Evolutionary conservation across 2,329 filamentous ascomycete genomes (phyloP).

Genomic region (Colletotrichum sojae): DNA sequence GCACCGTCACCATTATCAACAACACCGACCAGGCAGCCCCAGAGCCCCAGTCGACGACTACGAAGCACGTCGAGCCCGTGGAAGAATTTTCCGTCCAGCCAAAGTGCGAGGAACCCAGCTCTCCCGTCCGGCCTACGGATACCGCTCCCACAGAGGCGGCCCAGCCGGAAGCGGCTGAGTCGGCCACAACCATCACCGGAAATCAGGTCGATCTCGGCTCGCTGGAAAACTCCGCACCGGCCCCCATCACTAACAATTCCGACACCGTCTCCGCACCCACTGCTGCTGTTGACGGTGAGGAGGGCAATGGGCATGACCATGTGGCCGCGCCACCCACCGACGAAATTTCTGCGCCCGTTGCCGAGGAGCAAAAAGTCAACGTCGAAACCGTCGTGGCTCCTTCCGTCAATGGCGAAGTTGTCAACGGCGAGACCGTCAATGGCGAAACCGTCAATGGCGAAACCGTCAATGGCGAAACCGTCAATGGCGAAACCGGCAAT

Average conservation of each 20-base stretch:
- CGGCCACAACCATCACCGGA: slow-evolving; percentile 8
- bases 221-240: slow-evolving; percentile 31
- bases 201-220: slow-evolving; percentile 10
- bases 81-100: slow-evolving; percentile 32
- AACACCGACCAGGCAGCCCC: neutral
- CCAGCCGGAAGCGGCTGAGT: slow-evolving; percentile 34
- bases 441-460: neutral
- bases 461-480: neutral
- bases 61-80: neutral
- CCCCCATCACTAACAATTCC: slow-evolving; percentile 14
- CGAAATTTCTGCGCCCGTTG: neutral
- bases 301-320: neutral
- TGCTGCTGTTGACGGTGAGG: neutral
- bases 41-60: slow-evolving; percentile 2
- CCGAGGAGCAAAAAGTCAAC: neutral
- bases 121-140: slow-evolving; percentile 29
- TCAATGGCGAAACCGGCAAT: slow-evolving; percentile 12
- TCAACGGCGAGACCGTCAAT: neutral
- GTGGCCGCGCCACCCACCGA: slow-evolving; percentile 10
- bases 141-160: slow-evolving; percentile 23
- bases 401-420: neutral
- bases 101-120: slow-evolving; percentile 35
- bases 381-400: neutral
- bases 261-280: slow-evolving; percentile 1
- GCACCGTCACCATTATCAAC: slow-evolving; percentile 38